Conservation (phyloP, 306 rosid species). For the Pueraria montana region DNA sequence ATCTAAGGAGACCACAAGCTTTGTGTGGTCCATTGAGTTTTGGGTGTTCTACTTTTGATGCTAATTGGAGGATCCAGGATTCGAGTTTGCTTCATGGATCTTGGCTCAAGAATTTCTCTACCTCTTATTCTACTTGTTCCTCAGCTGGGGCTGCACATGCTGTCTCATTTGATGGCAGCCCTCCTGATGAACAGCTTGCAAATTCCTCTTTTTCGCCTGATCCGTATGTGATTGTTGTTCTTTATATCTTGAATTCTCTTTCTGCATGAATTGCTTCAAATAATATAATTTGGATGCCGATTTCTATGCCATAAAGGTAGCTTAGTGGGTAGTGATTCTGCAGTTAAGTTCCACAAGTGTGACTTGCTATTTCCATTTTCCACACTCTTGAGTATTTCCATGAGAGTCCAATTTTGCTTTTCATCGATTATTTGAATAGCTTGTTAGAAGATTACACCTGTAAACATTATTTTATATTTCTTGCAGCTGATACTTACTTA, state of each 20-base stretch:
- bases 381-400: background rate
- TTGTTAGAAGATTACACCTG: conserved; percentile 19
- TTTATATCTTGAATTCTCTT: conserved; percentile 6
- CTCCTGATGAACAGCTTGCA: conserved; percentile 52
- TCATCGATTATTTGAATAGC: too few relatives aligned
- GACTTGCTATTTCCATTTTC: background rate
- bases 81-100: conserved; percentile 6
- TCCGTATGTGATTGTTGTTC: background rate
- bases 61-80: background rate
- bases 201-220: background rate
- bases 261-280: background rate
- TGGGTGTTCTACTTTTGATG: background rate
- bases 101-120: background rate
- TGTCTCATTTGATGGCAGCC: conserved; percentile 63
- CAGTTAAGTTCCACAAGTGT: background rate
- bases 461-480: background rate
- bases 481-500: background rate
- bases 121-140: background rate
- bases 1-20: conserved; percentile 3
- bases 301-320: background rate
- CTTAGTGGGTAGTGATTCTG: conserved; percentile 25
- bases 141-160: background rate
- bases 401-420: conserved; percentile 26
- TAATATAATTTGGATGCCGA: conserved; percentile 19
- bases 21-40: background rate